Evolutionary conservation across 2,329 filamentous ascomycete genomes (phyloP), one percentile per base, ranked within the genome.

Genomic region (Tolypocladium guangdongense): DNA sequence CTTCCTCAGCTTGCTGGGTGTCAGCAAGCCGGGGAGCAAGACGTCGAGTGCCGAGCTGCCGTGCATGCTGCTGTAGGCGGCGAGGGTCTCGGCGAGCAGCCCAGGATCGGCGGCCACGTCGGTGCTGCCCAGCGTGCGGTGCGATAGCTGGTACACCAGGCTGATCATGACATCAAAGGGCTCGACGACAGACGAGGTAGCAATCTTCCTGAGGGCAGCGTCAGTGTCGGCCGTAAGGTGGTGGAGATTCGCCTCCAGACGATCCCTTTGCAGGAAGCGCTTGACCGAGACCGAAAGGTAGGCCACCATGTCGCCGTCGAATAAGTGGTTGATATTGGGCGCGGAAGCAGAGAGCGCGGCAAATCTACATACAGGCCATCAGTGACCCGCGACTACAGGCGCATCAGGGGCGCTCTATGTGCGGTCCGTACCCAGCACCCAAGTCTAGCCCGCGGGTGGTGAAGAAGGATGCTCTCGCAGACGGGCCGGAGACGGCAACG

Each of bases 131-230:
- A 82, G 69, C 5, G 73, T 77, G 14, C 80, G 73, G 67, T 82
- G 80, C 4, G 78, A 82, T n/a, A 83, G 69, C 59, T 75, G 71
- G 63, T 77, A 83, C 1, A 82, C 70, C 52, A 79, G 67, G 7
- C 68, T 63, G 60, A 80, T 80, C 48, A 82, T 67, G 60, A 71
- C 70, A 37, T 79, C 71, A 59, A 82, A 82, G 0, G 79, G 78
- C 56, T 82, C 72, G 8, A 76, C 11, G 16, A 55, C 45, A 7
- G 18, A 33, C 7, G 32, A 37, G 7, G 50, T 51, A 5, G 55
- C 46, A 5, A 56, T n/a, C 11, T 32, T 47, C 3, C 39, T 8
- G 6, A 58, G 50, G 1, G 52, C 46, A 3, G 30, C 33, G 10
- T 59, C 30, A 20, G 70, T 63, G 64, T 80, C 77, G 22, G 66